phyloP scores from a whole-genome alignment of 2,329 filamentous ascomycete genomes.

The Phoma herbarum region DNA sequence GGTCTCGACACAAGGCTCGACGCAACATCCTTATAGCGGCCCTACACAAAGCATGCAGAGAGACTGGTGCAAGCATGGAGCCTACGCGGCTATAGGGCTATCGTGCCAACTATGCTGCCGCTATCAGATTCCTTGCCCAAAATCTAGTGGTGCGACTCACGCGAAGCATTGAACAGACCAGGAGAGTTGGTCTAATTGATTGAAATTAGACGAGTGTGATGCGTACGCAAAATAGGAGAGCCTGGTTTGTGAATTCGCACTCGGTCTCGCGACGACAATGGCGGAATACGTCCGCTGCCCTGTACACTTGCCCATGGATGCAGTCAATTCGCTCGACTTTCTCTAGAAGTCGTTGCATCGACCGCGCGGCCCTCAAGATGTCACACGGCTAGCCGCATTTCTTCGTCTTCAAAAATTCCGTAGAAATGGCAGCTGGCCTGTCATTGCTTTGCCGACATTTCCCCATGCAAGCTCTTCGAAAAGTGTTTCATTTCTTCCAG shows the following conservation, averaged over 20 bases:
- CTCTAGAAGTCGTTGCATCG: not conserved
- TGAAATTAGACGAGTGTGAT: not conserved
- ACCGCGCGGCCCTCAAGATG: slow-evolving; percentile 10
- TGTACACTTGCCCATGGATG: too few relatives aligned
- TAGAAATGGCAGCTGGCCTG: too few relatives aligned
- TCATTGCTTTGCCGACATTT: not conserved
- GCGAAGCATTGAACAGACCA: too few relatives aligned
- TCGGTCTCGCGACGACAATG: too few relatives aligned
- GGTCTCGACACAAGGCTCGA: not conserved
- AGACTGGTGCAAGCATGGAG: not conserved
- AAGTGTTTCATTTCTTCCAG: slow-evolving; percentile 12
- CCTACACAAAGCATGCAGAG: slow-evolving; percentile 8
- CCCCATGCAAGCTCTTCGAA: not conserved
- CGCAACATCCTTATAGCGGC: not conserved
- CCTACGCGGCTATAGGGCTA: slow-evolving; percentile 6
- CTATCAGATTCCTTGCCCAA: not conserved
- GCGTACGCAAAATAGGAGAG: slow-evolving; percentile 10
- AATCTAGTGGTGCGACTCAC: not conserved
- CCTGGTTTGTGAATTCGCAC: not conserved
- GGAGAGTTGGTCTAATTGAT: too few relatives aligned
- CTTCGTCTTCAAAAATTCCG: not conserved
- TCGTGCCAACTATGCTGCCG: not conserved
- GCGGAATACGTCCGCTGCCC: too few relatives aligned
- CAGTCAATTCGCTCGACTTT: too few relatives aligned
- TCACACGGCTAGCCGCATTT: not conserved